Base-by-base conservation (phyloP, 495 filamentous ascomycete species). In the Apiosordaria backusii region DNA sequence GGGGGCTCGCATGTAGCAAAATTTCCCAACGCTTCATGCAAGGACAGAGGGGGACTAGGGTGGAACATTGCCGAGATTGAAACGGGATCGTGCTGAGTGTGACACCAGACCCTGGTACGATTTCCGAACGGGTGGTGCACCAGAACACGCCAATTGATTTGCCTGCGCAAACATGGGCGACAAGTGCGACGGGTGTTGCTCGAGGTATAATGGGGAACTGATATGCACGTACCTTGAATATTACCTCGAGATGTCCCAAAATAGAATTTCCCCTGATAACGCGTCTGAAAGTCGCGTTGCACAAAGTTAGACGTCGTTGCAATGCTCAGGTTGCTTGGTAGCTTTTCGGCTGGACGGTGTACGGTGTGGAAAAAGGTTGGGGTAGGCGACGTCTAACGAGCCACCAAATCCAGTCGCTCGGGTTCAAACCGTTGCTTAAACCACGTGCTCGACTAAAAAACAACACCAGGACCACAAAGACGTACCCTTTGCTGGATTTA, bases 31-130 rank as follows among this genome's bases (percentile, higher is more conserved):
- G 68, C 62, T 72, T 72, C 70, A 78, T 76, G 76, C 76, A 67
- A 65, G 71, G 59, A 67, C 71, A 66, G 61, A 75, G 64, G 50
- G 68, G 76, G 54, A 72, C 74, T 78, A 78, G 76, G 70, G 74
- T 78, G 76, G 72, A 76, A 78, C 75, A 70, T 67, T 76, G 76
- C 74, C 76, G 76, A 78, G 70, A 78, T 78, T 75, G 74, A 76
- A 78, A 78, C 73, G 73, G 76, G 70, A 70, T 69, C 67, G 70
- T 65, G 70, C 67, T 69, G 68, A 71, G 50, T 61, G 58, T 71
- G 64, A 62, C 64, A 70, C 61, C 61, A 68, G 26, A 69, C 69
- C 72, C 69, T 70, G 64, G 68, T 62, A 65, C 63, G 27, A 70
- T 65, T 72, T 69, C 65, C 71, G 69, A 68, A 67, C 65, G 53